Base-by-base conservation (phyloP, 805 yeast genomes). In the Saturnispora sanitii region DNA sequence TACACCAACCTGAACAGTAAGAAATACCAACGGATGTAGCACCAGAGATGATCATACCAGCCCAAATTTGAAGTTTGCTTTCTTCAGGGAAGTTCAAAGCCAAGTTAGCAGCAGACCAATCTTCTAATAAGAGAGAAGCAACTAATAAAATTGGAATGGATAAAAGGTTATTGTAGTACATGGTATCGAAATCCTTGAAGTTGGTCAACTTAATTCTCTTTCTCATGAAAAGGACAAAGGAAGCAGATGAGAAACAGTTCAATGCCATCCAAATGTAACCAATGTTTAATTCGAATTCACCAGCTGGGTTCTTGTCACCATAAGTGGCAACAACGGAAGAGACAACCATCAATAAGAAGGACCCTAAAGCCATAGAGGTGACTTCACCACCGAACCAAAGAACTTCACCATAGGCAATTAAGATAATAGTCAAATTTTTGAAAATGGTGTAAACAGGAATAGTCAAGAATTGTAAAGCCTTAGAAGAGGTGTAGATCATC, bases 1-100 rank as follows among this genome's bases (percentile, higher is more conserved):
- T 95, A 76, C 98, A 92, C 98, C 98, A 92, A 47, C 96, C 98
- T 11, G 97, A 87, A 66, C 96, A 86, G 76, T 92, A 92, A 34
- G 97, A 90, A 61, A 92, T 92, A 68, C 95, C 96, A 40, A 92
- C 95, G 25, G 96, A 82, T 34, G 94, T 81, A 52, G 84, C 75
- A 64, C 98, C 98, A 28, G 96, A 85, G 58, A 90, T 74, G 48
- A 92, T 56, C 95, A 92, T 88, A 53, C 86, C 79, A 34, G 79
- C 64, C 48, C 86, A 71, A 44, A 85, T 74, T 33, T 90, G 72
- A 48, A 68, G 63, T 61, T 88, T 75, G 52, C 74, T 68, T 36
- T 66, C 84, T 12, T 70, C 67, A 31, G 94, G 94, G 78, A 92
- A 85, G 73, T 88, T 90, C 41, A 57, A 54, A 15, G 70, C 70